Conservation (phyloP, 352 stramenopile genomes). For the Globisporangium okanoganense region DNA sequence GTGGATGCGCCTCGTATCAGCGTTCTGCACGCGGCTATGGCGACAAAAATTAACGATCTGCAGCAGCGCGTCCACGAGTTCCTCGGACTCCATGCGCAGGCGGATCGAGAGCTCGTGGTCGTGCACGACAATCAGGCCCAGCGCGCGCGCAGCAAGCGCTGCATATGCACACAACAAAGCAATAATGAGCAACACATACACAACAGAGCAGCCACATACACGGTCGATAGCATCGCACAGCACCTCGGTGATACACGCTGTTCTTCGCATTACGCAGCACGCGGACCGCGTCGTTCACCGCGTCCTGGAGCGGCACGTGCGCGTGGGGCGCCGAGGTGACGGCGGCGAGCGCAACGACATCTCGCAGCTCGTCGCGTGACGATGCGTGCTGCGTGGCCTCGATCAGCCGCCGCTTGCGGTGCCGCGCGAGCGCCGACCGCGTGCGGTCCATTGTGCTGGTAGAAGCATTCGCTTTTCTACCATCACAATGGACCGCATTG, state of each 20-base stretch:
- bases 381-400: conserved; percentile 57
- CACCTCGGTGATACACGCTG: conserved; percentile 57
- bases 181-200: not conserved
- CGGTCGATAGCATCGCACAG: not conserved
- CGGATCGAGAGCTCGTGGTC: conserved; percentile 29
- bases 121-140: conserved; percentile 58
- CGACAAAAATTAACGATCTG: conserved; percentile 67
- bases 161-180: not conserved
- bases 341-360: conserved; percentile 28
- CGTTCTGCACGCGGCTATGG: conserved; percentile 34
- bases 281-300: conserved; percentile 29
- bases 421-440: conserved; percentile 47
- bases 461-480: no score
- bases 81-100: conserved; percentile 57
- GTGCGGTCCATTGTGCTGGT: conserved; percentile 38
- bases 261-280: conserved; percentile 64
- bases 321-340: conserved; percentile 11
- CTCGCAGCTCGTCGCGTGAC: conserved; percentile 22
- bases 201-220: not conserved
- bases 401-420: conserved; percentile 51
- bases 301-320: not conserved
- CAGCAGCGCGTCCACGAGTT: conserved; percentile 68
- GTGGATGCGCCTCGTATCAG: conserved; percentile 61
- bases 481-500: no score
- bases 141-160: conserved; percentile 59